Conservation (phyloP, 163 green algal species). For the Chlamydomonas reinhardtii region DNA sequence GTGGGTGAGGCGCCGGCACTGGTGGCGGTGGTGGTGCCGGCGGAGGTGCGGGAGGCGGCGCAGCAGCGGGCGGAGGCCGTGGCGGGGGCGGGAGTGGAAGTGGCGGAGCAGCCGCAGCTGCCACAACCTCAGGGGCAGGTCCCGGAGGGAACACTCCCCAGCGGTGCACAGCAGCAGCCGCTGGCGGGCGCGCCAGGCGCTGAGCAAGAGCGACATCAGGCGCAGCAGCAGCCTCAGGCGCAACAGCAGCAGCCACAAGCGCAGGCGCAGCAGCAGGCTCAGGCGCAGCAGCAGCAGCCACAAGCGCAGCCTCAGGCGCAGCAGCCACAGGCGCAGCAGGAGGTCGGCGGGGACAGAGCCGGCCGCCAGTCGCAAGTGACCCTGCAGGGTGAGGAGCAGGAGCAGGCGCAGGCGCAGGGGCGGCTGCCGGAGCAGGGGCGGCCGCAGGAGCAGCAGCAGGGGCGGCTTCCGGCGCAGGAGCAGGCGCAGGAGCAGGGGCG, state of each 20-base stretch:
- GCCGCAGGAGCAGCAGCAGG: neutral
- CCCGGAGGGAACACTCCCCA: too few relatives aligned
- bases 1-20: too few relatives aligned
- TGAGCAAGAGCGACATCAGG: too few relatives aligned
- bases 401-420: neutral
- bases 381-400: neutral
- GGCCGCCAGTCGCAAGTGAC: too few relatives aligned
- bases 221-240: neutral
- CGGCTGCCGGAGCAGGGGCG: too few relatives aligned
- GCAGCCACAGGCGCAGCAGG: neutral
- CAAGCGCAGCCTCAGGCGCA: slow-evolving; percentile 1
- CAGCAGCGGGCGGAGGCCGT: neutral
- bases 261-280: neutral
- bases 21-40: too few relatives aligned
- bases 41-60: too few relatives aligned
- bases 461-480: neutral
- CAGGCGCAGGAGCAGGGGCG: neutral
- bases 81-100: too few relatives aligned
- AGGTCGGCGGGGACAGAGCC: too few relatives aligned
- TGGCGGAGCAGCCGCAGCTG: neutral
- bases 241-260: neutral
- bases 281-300: neutral
- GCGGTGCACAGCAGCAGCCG: too few relatives aligned
- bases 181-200: too few relatives aligned
- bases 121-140: neutral